Evolutionary conservation across 371 early-diverging fungal genomes (phyloP).

Genomic region (Nematocida homosporus): DNA sequence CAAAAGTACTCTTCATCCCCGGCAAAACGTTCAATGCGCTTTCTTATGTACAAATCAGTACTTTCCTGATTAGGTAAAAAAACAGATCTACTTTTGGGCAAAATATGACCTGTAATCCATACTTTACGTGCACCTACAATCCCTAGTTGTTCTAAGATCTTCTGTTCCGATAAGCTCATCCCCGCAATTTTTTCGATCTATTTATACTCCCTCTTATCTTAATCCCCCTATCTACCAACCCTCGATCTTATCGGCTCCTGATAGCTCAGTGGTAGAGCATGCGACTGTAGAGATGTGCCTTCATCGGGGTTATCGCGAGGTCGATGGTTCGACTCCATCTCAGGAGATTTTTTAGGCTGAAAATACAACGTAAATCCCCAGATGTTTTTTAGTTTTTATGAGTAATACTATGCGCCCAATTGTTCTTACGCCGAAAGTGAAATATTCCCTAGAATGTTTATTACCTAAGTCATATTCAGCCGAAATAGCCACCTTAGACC

Average conservation of each 20-base stretch:
- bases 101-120: background rate
- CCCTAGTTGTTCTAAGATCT: background rate
- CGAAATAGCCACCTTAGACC: background rate
- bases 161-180: slow-evolving; percentile 30
- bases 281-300: slow-evolving; percentile 67
- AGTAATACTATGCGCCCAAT: slow-evolving; percentile 4
- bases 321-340: slow-evolving; percentile 68
- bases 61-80: slow-evolving; percentile 1
- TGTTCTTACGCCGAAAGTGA: slow-evolving; percentile 5
- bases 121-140: background rate
- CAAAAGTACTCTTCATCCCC: background rate
- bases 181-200: slow-evolving; percentile 2
- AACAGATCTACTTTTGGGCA: background rate
- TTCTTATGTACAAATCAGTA: slow-evolving; percentile 18
- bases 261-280: slow-evolving; percentile 68
- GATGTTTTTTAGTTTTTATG: slow-evolving; percentile 4
- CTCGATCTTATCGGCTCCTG: slow-evolving; percentile 60
- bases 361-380: background rate
- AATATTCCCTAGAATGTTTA: slow-evolving; percentile 8
- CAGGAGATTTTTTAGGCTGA: slow-evolving; percentile 69
- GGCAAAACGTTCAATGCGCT: background rate
- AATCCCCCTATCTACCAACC: background rate
- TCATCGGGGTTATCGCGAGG: slow-evolving; percentile 65
- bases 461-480: background rate
- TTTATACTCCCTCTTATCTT: background rate